Base-by-base conservation (phyloP, 2,329 filamentous ascomycete species). In the Metarhizium anisopliae region DNA sequence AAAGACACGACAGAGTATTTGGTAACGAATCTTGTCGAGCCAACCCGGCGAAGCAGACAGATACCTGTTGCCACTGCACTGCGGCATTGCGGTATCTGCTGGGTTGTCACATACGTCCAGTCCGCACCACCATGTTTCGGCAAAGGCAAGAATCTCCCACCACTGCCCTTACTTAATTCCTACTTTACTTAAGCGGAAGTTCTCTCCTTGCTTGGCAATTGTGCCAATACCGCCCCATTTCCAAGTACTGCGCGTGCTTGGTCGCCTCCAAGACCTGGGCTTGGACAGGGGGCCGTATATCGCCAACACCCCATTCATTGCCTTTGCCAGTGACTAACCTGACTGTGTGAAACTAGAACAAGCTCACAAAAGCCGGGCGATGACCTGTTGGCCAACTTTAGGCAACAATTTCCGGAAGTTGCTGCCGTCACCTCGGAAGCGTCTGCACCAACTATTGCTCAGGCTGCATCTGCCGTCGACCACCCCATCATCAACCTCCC, bases 351-450 rank as follows among this genome's bases (percentile, higher is more conserved):
- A 51, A 18, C 14, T 63, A 88, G 85, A 73, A 88, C 82, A 66
- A 89, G 82, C 70, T 84, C 87, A 56, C 88, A 90, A 72, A 95
- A 94, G 75, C 90, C 90, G 56, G 84, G 83, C 69, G 87, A 91
- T 67, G 89, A 91, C 65, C 80, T 95, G 66, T 84, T 92, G 69
- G 84, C 84, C 72, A 85, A 83, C 69, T 95, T 95, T 75, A 89
- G 88, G 69, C 83, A 89, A 66, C 85, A 83, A 62, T 96, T 95
- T 66, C 87, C 90, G 50, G 84, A 92, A 64, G 77, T 95, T 59
- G 75, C 80, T 56, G 74, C 80, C 54, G 76, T 79, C 57, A 75
- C 75, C 62, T 69, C 78, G 53, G 68, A 74, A 56, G 65, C 77
- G 54, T 70, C 78, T 38, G 63, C 64, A 64, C 74, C 62, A 64